phyloP scores from a whole-genome alignment of 306 rosid genomes.

The Parietaria judaica region DNA sequence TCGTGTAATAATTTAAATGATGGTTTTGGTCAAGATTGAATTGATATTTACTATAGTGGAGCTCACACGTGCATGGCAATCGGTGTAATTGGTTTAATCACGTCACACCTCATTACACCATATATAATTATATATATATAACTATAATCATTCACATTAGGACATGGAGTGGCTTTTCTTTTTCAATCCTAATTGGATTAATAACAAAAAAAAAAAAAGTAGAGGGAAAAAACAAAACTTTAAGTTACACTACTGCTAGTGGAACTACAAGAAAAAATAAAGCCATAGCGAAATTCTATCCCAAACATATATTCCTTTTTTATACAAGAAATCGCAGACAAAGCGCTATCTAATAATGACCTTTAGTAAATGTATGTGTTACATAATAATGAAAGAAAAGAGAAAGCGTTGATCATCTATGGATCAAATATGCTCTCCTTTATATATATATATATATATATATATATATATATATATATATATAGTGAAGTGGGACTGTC shows the following conservation, averaged over 20 bases:
- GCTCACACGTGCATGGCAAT: conserved; percentile 32
- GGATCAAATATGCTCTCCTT: conserved; percentile 27
- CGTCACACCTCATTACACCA: conserved; percentile 2
- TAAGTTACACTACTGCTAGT: conserved; percentile 26
- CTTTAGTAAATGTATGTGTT: not conserved
- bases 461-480: not conserved
- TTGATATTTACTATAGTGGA: conserved; percentile 16
- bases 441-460: conserved; percentile 5
- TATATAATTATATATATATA: not conserved
- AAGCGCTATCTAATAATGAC: conserved; percentile 26
- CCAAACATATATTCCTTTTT: conserved; percentile 13
- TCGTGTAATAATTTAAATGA: not conserved
- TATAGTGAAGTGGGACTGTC: conserved; percentile 32
- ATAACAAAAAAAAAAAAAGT: not conserved
- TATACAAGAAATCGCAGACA: conserved; percentile 11
- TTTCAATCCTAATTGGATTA: not conserved
- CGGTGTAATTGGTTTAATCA: conserved; percentile 34
- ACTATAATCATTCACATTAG: conserved; percentile 33
- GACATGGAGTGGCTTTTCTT: conserved; percentile 65
- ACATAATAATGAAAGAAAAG: not conserved
- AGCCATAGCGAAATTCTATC: conserved; percentile 19
- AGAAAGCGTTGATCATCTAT: conserved; percentile 24
- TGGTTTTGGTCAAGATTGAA: conserved; percentile 31
- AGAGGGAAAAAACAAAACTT: not conserved
- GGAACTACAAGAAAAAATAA: conserved; percentile 17